A percentile compares a stretch with the other conserved stretches of the same genome.
Conservation (phyloP, 2,329 filamentous ascomycete species). For the Aspergillus carbonarius region DNA sequence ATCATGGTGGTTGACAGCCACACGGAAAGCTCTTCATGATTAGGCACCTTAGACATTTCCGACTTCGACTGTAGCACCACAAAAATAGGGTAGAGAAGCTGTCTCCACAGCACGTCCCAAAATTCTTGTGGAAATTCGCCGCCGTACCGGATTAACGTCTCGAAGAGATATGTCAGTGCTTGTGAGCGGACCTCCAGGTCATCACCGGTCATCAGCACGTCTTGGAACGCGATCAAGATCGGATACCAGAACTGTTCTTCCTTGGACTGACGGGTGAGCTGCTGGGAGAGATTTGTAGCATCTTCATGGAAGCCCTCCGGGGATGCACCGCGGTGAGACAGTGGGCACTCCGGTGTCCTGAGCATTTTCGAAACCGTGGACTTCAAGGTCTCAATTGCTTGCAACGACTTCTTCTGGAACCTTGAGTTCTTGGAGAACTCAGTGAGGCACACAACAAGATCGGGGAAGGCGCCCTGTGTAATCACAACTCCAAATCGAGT, state of each 20-base stretch:
- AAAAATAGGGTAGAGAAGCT: slow-evolving; percentile 96
- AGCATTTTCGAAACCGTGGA: slow-evolving; percentile 93
- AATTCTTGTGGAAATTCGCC: slow-evolving; percentile 90
- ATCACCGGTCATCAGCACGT: slow-evolving; percentile 98
- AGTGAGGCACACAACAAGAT: slow-evolving; percentile 92
- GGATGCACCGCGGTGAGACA: slow-evolving; percentile 65
- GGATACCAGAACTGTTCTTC: slow-evolving; percentile 99
- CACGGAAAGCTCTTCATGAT: slow-evolving; percentile 94
- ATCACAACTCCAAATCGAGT: slow-evolving; percentile 95
- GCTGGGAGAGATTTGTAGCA: slow-evolving; percentile 55
- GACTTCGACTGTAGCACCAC: slow-evolving; percentile 95
- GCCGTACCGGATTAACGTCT: slow-evolving; percentile 85
- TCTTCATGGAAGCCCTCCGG: slow-evolving; percentile 44
- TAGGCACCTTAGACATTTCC: slow-evolving; percentile 92
- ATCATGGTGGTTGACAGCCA: slow-evolving; percentile 99
- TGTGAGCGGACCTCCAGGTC: slow-evolving; percentile 88
- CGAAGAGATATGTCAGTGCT: slow-evolving; percentile 94
- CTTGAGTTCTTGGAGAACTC: slow-evolving; percentile 98
- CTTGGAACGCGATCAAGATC: slow-evolving; percentile 95
- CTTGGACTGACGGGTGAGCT: slow-evolving; percentile 76
- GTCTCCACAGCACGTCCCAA: slow-evolving; percentile 97
- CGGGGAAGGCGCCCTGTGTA: slow-evolving; percentile 92
- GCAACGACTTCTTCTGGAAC: slow-evolving; percentile 97
- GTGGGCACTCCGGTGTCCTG: slow-evolving; percentile 88
- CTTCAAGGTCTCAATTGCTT: slow-evolving; percentile 92